phyloP scores from a whole-genome alignment of 164 flowering plant genomes.

The Nelumbo lutea region DNA sequence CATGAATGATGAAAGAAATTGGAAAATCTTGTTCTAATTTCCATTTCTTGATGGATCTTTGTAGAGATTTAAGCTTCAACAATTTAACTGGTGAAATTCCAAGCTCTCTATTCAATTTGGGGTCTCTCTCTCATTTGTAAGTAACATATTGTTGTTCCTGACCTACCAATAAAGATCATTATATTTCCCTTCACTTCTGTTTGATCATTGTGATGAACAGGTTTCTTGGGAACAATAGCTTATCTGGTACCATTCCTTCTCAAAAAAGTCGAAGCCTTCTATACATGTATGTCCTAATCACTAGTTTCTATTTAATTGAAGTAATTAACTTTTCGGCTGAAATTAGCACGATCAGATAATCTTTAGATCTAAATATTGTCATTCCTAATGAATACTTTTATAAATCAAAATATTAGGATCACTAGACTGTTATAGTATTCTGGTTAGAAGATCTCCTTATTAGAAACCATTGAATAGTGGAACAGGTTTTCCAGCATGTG shows the following conservation, averaged over 20 bases:
- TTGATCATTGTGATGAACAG: background rate
- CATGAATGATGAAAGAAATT: no score
- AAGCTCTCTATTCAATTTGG: conserved; percentile 42
- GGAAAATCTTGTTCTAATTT: background rate
- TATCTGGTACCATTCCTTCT: conserved; percentile 7
- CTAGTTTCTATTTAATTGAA: background rate
- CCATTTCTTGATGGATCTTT: background rate
- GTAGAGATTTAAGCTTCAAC: conserved; percentile 83
- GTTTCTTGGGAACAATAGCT: conserved; percentile 3
- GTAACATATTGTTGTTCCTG: background rate
- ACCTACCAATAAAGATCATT: no score
- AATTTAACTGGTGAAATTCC: conserved; percentile 49
- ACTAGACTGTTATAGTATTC: background rate
- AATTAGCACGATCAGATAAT: no score
- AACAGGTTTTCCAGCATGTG: no score
- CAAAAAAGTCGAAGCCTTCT: background rate
- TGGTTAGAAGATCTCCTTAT: no score
- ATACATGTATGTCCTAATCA: background rate
- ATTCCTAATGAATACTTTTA: no score
- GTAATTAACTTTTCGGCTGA: no score
- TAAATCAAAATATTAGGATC: background rate
- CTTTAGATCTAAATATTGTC: no score
- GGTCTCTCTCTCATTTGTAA: conserved; percentile 50
- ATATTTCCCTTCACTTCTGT: background rate
- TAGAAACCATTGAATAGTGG: no score